A percentile compares a stretch with the other conserved stretches of the same genome.
Conservation (phyloP, 768 basidiomycete species). For the Gloeopeniophorella convolvens region DNA sequence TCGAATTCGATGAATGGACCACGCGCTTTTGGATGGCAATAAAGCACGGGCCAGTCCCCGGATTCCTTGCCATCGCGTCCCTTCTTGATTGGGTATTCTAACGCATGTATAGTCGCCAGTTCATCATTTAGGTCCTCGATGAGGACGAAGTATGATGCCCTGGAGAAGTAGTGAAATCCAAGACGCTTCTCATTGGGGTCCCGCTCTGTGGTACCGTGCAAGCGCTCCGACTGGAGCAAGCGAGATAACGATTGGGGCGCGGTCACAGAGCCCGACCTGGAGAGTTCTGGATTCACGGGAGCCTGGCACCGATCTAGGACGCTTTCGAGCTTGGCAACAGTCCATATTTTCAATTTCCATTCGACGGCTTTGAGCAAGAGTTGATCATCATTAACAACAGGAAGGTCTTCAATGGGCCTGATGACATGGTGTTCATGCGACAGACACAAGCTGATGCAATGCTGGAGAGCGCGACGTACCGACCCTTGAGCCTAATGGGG, state of each 20-base stretch:
- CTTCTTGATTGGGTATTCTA: conserved; percentile 66
- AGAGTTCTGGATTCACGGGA: conserved; percentile 26
- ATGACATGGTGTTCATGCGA: neutral
- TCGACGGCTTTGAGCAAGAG: conserved; percentile 60
- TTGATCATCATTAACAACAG: conserved; percentile 30
- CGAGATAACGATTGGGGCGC: conserved; percentile 46
- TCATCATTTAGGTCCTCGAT: conserved; percentile 87
- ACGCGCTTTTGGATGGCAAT: conserved; percentile 67
- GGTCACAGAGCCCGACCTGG: conserved; percentile 26
- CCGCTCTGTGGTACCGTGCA: conserved; percentile 83
- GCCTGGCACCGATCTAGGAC: conserved; percentile 62
- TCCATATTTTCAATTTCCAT: conserved; percentile 87
- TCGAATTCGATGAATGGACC: conserved; percentile 75
- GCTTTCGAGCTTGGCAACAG: conserved; percentile 58
- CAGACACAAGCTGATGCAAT: neutral
- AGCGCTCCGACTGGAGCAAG: conserved; percentile 72
- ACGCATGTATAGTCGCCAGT: conserved; percentile 74
- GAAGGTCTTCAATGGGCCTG: conserved; percentile 30
- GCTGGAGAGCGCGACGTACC: conserved; percentile 36
- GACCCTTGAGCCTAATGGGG: conserved; percentile 54
- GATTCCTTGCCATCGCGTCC: conserved; percentile 46
- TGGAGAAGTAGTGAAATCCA: conserved; percentile 82
- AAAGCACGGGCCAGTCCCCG: conserved; percentile 76
- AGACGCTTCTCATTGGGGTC: conserved; percentile 85
- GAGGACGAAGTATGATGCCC: conserved; percentile 70